Percentiles rank a stretch among this genome's conserved stretches.
Evolutionary conservation across 768 basidiomycete genomes (phyloP).

Genomic region (Tephrocybe sp.): DNA sequence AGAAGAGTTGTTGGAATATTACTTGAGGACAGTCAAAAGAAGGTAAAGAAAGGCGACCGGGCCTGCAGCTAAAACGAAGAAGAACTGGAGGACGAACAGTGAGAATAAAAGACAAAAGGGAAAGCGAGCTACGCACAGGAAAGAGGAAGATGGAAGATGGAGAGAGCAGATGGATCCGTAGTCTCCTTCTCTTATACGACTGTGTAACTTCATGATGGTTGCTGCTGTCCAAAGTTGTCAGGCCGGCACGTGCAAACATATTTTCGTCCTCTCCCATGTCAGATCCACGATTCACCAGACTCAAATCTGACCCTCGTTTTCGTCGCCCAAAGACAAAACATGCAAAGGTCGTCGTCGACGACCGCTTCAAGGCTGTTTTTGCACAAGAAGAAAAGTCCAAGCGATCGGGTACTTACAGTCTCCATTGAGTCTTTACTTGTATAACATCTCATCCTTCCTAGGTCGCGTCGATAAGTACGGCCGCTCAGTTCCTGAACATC

Average conservation of each 20-base stretch:
- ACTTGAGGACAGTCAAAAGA: constrained; percentile 8
- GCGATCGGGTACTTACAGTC: constrained; percentile 11
- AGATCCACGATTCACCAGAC: constrained; percentile 84
- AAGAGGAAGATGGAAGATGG: constrained; percentile 14
- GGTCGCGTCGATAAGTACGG: constrained; percentile 90
- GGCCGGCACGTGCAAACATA: constrained; percentile 11
- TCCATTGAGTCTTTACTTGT: not conserved
- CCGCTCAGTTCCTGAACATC: constrained; percentile 61
- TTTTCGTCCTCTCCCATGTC: constrained; percentile 43
- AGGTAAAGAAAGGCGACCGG: constrained; percentile 20
- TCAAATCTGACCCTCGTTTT: constrained; percentile 93
- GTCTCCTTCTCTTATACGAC: constrained; percentile 8
- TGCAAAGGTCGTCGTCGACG: constrained; percentile 85
- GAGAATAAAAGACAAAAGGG: not conserved
- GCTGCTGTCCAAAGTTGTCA: constrained; percentile 11
- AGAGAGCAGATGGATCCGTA: not conserved
- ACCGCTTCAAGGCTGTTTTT: constrained; percentile 86
- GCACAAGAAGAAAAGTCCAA: constrained; percentile 43
- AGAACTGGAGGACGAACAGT: constrained; percentile 11
- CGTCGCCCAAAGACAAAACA: constrained; percentile 77
- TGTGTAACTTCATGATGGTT: constrained; percentile 12
- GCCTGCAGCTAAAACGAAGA: constrained; percentile 17
- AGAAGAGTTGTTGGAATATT: constrained; percentile 18
- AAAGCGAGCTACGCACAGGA: constrained; percentile 9
- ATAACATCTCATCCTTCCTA: constrained; percentile 25